A percentile compares a stretch with the other conserved stretches of the same genome.
phyloP scores from a whole-genome alignment of 177 flowering plant species.

The Tripterygium wilfordii region DNA sequence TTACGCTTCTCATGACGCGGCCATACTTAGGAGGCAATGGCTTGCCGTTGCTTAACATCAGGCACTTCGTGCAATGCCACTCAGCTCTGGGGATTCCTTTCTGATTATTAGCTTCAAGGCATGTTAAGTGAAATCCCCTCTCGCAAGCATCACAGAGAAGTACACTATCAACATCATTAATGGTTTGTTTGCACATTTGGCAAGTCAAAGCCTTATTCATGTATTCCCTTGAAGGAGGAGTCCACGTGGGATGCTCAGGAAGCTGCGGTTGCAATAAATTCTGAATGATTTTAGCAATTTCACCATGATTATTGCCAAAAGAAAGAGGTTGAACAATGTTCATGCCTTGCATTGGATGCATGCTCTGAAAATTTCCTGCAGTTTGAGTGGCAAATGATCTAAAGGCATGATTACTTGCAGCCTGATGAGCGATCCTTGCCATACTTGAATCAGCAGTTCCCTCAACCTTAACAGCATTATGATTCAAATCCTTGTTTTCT shows the following conservation, averaged over 20 bases:
- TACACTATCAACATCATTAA: constrained; percentile 61
- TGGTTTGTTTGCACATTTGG: constrained; percentile 58
- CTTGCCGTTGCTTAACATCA: constrained; percentile 66
- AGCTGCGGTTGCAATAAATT: constrained; percentile 59
- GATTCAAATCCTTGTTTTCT: constrained; percentile 38
- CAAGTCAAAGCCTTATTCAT: constrained; percentile 79
- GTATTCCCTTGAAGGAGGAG: constrained; percentile 86
- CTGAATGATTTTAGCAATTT: constrained; percentile 70
- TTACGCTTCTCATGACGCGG: constrained; percentile 65
- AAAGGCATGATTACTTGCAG: constrained; percentile 33
- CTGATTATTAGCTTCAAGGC: constrained; percentile 58
- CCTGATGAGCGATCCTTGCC: constrained; percentile 30
- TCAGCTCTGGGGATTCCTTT: constrained; percentile 73
- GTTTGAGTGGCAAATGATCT: constrained; percentile 42
- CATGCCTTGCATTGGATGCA: constrained; percentile 42
- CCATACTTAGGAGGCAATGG: constrained; percentile 96
- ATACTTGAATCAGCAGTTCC: constrained; percentile 26
- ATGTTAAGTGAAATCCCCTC: constrained; percentile 77
- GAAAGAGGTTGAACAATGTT: constrained; percentile 35
- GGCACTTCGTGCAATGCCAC: constrained; percentile 88
- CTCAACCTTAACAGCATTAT: constrained; percentile 30
- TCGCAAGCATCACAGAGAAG: constrained; percentile 97
- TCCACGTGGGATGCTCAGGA: constrained; percentile 63
- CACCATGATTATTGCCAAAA: constrained; percentile 40
- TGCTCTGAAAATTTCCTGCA: constrained; percentile 24